phyloP scores from a whole-genome alignment of 257 asterid species.

The Jaltomata sinuosa region DNA sequence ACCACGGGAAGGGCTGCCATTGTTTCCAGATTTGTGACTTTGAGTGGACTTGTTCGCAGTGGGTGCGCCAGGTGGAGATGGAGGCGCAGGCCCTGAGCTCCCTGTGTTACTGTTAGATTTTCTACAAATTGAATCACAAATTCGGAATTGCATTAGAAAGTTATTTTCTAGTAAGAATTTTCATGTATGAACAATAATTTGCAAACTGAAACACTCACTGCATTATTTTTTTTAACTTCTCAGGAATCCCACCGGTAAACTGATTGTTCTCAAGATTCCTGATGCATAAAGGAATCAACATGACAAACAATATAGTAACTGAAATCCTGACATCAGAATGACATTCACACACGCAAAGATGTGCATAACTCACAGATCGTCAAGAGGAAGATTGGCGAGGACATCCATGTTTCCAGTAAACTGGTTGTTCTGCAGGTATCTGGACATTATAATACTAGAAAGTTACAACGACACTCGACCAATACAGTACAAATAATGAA shows the following conservation, averaged over 20 bases:
- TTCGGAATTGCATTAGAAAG: neutral
- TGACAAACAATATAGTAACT: neutral
- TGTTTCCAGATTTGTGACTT: conserved; percentile 40
- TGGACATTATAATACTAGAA: conserved; percentile 15
- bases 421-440: conserved; percentile 89
- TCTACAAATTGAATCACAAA: conserved; percentile 13
- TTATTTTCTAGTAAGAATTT: neutral
- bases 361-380: conserved; percentile 48
- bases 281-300: neutral
- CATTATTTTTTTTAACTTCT: conserved; percentile 54
- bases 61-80: conserved; percentile 92
- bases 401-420: conserved; percentile 87
- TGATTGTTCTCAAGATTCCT: conserved; percentile 88
- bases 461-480: neutral
- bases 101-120: conserved; percentile 63
- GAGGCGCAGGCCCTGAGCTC: conserved; percentile 71
- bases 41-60: conserved; percentile 45
- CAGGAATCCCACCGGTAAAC: conserved; percentile 80
- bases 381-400: conserved; percentile 82
- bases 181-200: neutral
- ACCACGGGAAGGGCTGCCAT: conserved; percentile 21
- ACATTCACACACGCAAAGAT: neutral
- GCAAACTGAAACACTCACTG: conserved; percentile 35
- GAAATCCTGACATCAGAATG: neutral
- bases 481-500: neutral